A percentile compares a stretch with the other conserved stretches of the same genome.
These are phyloP conservation scores for Nitzschia palea DNA, from an alignment of 108 stramenopile genomes.

Conservation along the genomic window DNA sequence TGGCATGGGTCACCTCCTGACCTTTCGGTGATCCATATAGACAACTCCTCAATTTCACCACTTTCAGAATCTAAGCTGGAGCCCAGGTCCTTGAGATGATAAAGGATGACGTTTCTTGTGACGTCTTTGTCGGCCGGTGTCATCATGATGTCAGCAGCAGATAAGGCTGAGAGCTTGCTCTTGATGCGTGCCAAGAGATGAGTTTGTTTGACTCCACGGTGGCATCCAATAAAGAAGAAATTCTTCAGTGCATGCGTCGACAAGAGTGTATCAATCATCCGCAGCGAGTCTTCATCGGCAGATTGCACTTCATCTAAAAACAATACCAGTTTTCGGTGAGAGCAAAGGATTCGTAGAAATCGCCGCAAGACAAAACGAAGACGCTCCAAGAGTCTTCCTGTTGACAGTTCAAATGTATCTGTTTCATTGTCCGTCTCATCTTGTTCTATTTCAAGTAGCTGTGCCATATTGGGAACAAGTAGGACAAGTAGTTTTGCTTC, in stretches of 20 bases:
- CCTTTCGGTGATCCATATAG: not conserved
- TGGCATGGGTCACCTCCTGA: slow-evolving; percentile 8
- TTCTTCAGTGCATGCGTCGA: not conserved
- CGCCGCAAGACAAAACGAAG: slow-evolving; percentile 12
- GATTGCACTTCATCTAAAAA: slow-evolving; percentile 20
- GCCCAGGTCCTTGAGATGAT: not conserved
- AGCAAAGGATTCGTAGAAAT: slow-evolving; percentile 14
- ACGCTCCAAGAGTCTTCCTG: slow-evolving; percentile 12
- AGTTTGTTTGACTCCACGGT: slow-evolving; percentile 11
- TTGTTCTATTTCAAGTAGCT: not conserved
- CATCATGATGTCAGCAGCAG: slow-evolving; percentile 17
- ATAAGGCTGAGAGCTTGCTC: not conserved
- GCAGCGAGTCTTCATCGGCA: slow-evolving; percentile 19
- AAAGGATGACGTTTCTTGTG: not conserved
- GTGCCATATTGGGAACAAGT: not conserved
- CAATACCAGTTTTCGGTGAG: slow-evolving; percentile 16
- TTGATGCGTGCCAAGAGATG: slow-evolving; percentile 11
- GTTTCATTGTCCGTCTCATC: not conserved
- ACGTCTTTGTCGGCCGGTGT: not conserved
- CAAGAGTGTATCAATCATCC: slow-evolving; percentile 1
- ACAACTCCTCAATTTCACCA: not conserved
- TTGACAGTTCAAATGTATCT: slow-evolving; percentile 6
- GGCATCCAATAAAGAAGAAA: slow-evolving; percentile 22
- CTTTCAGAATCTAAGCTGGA: no score
- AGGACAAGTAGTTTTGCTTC: slow-evolving; percentile 10